Evolutionary conservation across 1,139 yeast species (phyloP).

Genomic region (Blastobotrys elegans): DNA sequence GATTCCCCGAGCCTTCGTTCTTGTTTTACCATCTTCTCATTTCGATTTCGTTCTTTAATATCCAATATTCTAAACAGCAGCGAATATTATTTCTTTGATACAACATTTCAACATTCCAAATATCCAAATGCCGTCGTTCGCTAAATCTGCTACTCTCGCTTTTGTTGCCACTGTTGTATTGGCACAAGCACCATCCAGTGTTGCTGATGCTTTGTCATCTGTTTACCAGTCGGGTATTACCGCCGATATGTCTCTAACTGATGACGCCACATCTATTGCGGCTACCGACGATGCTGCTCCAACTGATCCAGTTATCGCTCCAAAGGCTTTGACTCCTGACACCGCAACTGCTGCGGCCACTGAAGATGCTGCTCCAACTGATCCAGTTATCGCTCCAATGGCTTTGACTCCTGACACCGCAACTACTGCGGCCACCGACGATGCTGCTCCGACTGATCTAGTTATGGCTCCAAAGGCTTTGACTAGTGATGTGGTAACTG

Average conservation of each 20-base stretch:
- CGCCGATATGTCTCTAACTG: neutral
- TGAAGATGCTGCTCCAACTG: neutral
- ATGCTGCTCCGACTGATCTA: neutral
- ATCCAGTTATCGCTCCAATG: neutral
- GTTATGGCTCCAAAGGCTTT: neutral
- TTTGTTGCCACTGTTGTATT: neutral
- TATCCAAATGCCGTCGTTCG: neutral
- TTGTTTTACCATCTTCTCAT: neutral
- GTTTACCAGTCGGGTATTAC: too few species aligned
- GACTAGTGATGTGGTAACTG: neutral
- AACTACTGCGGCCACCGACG: neutral
- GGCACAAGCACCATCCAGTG: neutral
- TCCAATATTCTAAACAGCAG: neutral
- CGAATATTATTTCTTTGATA: neutral
- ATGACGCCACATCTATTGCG: neutral
- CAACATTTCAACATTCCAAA: too few species aligned
- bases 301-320: neutral
- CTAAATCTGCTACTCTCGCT: neutral
- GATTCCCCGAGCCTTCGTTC: neutral
- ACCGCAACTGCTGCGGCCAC: neutral
- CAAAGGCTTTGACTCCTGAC: neutral
- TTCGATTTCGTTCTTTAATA: neutral
- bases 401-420: neutral
- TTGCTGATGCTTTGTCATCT: neutral
- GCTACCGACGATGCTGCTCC: neutral